Conservation (phyloP, 257 asterid species). For the Pogostemon cablin region DNA sequence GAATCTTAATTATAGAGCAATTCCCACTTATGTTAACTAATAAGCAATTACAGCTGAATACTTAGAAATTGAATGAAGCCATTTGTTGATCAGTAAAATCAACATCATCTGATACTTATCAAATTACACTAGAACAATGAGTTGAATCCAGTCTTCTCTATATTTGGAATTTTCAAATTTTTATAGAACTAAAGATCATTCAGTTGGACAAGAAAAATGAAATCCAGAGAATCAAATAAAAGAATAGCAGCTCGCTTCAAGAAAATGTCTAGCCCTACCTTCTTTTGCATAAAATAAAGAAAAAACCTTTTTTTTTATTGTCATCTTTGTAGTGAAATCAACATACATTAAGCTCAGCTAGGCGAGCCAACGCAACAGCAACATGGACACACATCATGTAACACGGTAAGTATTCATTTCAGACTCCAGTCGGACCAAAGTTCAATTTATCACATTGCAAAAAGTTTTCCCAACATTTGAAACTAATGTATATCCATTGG, state of each 20-base stretch:
- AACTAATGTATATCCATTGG: background rate
- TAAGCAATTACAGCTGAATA: background rate
- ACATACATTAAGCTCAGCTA: background rate
- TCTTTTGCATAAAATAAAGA: background rate
- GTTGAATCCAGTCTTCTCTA: background rate
- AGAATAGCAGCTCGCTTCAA: background rate
- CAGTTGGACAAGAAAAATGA: background rate
- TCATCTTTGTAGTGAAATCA: too few relatives aligned
- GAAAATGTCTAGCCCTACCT: background rate
- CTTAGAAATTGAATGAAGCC: background rate
- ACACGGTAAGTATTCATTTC: background rate
- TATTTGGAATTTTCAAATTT: background rate
- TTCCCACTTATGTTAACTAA: background rate
- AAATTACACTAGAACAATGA: background rate
- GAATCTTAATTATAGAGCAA: background rate
- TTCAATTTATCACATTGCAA: background rate
- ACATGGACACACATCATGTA: background rate
- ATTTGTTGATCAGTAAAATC: background rate
- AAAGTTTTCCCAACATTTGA: background rate
- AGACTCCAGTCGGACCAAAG: conserved; percentile 8
- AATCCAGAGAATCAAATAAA: background rate
- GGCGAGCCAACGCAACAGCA: background rate
- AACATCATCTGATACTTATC: background rate
- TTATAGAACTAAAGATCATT: background rate
- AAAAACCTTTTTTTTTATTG: background rate